These are phyloP conservation scores for Leccinum fibrillosum DNA, from an alignment of 768 basidiomycete species.

Conservation along the genomic window DNA sequence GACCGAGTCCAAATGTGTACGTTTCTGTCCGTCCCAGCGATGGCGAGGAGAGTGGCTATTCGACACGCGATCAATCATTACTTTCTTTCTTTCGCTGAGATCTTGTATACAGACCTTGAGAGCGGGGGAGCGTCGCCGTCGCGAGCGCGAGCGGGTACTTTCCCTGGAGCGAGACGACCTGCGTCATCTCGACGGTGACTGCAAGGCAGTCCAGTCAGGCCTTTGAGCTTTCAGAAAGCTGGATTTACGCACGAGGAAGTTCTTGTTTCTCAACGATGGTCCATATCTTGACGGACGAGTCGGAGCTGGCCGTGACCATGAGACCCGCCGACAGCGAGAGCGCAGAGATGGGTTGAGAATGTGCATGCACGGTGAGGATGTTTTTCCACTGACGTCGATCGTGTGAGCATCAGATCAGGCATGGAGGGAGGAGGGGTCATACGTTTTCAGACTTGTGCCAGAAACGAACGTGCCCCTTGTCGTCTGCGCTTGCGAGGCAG, in stretches of 20 bases:
- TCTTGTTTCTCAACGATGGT: constrained; percentile 30
- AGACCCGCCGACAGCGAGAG: constrained; percentile 48
- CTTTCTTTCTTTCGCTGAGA: neutral
- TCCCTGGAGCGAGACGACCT: constrained; percentile 61
- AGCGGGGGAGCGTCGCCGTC: constrained; percentile 59
- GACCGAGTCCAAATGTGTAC: constrained; percentile 78
- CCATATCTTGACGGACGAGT: constrained; percentile 80
- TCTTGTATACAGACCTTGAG: constrained; percentile 46
- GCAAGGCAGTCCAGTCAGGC: neutral
- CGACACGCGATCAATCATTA: neutral
- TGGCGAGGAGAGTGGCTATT: constrained; percentile 66
- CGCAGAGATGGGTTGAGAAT: constrained; percentile 66
- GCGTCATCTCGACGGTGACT: constrained; percentile 44
- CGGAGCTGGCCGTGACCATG: constrained; percentile 80
- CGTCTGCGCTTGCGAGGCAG: constrained; percentile 69
- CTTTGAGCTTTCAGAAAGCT: neutral
- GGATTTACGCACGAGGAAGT: constrained; percentile 24
- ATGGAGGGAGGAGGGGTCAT: neutral
- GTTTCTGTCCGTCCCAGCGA: constrained; percentile 76
- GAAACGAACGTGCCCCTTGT: constrained; percentile 59
- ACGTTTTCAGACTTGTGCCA: constrained; percentile 49
- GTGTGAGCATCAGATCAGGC: constrained; percentile 13
- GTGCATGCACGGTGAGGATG: constrained; percentile 49
- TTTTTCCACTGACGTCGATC: constrained; percentile 52
- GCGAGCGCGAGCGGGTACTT: constrained; percentile 75